Evolutionary conservation across 805 yeast species (phyloP).

Genomic region (Kodamaea jinghongensis): DNA sequence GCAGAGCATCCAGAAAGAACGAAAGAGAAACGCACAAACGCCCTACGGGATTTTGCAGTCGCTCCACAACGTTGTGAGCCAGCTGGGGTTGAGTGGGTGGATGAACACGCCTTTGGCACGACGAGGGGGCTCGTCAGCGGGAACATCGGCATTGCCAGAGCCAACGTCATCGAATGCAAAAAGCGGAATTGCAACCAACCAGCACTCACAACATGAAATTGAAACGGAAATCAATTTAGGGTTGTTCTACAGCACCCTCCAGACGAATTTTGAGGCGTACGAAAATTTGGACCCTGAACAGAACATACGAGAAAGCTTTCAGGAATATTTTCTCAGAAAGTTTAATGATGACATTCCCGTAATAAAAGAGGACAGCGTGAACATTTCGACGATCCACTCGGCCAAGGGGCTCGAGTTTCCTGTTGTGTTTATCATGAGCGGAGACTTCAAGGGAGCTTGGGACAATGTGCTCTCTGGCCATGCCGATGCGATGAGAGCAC

Average conservation of each 20-base stretch:
- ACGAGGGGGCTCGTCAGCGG: no score
- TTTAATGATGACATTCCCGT: slow-evolving; percentile 37
- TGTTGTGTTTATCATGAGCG: slow-evolving; percentile 49
- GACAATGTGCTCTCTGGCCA: slow-evolving; percentile 2
- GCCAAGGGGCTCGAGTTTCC: slow-evolving; percentile 77
- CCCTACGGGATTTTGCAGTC: slow-evolving; percentile 36
- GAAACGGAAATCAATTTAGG: slow-evolving; percentile 15
- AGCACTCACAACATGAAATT: slow-evolving; percentile 3
- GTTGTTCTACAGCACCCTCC: slow-evolving; percentile 22
- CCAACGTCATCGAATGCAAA: no score
- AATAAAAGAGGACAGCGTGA: slow-evolving; percentile 34
- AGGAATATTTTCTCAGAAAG: slow-evolving; percentile 40
- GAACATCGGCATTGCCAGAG: no score
- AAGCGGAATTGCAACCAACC: no score
- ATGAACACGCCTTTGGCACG: no score
- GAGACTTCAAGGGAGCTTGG: slow-evolving; percentile 8
- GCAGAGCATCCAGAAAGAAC: background rate
- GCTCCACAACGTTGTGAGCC: slow-evolving; percentile 28
- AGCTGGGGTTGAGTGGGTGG: slow-evolving; percentile 26
- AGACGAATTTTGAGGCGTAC: slow-evolving; percentile 14
- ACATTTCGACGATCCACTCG: slow-evolving; percentile 67
- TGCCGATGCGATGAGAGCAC: slow-evolving; percentile 27
- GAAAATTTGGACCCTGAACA: slow-evolving; percentile 1
- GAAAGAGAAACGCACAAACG: slow-evolving; percentile 12
- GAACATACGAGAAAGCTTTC: slow-evolving; percentile 19